Evolutionary conservation across 2,329 filamentous ascomycete genomes (phyloP).

Genomic region (Amauroascus verrucosus): DNA sequence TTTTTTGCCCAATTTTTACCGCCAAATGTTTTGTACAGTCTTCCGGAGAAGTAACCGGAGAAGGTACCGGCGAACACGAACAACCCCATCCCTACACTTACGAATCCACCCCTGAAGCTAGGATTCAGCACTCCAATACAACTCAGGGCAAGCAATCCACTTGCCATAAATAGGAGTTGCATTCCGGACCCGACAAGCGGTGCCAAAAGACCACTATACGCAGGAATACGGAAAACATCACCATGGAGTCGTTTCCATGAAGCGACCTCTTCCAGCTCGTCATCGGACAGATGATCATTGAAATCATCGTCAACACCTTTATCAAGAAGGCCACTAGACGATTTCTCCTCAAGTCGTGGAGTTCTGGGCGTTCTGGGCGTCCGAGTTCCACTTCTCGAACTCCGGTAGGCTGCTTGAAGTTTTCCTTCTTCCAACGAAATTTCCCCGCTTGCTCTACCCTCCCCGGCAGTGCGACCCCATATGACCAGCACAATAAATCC

Average conservation of each 20-base stretch:
- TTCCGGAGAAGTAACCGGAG: slow-evolving; percentile 77
- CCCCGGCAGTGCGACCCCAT: slow-evolving; percentile 64
- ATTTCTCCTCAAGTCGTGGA: slow-evolving; percentile 39
- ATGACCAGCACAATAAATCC: slow-evolving; percentile 74
- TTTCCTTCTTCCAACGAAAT: slow-evolving; percentile 57
- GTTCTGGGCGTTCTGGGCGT: slow-evolving; percentile 40
- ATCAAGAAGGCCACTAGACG: slow-evolving; percentile 34
- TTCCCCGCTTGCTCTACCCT: slow-evolving; percentile 66
- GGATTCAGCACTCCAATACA: slow-evolving; percentile 72
- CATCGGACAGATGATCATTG: slow-evolving; percentile 51
- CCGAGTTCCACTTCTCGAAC: slow-evolving; percentile 32
- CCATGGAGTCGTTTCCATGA: slow-evolving; percentile 83
- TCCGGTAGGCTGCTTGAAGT: slow-evolving; percentile 41
- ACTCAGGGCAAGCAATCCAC: slow-evolving; percentile 60
- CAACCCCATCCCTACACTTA: slow-evolving; percentile 71
- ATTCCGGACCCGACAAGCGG: slow-evolving; percentile 76
- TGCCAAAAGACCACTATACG: slow-evolving; percentile 61
- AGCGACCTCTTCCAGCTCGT: slow-evolving; percentile 69
- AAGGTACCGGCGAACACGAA: slow-evolving; percentile 76
- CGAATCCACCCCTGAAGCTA: slow-evolving; percentile 79
- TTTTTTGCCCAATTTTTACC: slow-evolving; percentile 66
- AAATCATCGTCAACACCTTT: slow-evolving; percentile 43
- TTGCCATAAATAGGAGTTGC: slow-evolving; percentile 73
- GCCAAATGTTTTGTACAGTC: slow-evolving; percentile 74
- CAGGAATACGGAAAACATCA: slow-evolving; percentile 73